Percentiles rank a stretch among this genome's conserved stretches.
Evolutionary conservation across 257 asterid genomes (phyloP).

Genomic region (Solanum bulbocastanum): DNA sequence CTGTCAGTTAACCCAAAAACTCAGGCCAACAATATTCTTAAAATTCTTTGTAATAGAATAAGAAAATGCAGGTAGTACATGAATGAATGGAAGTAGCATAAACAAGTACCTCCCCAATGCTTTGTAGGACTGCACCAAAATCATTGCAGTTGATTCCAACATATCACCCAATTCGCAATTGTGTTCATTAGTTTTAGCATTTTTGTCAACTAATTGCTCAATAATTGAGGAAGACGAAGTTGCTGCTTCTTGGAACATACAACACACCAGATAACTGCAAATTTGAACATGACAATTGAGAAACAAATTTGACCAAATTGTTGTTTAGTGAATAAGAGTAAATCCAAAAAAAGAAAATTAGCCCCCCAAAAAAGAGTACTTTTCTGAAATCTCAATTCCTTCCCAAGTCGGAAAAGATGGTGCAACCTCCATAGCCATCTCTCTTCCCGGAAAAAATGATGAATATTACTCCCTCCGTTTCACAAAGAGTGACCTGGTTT

Average conservation of each 20-base stretch:
- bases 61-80: neutral
- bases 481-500: too few relatives aligned
- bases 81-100: neutral
- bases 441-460: neutral
- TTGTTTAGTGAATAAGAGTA: neutral
- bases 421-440: neutral
- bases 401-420: conserved; percentile 29
- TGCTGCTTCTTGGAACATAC: conserved; percentile 64
- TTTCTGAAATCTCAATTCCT: conserved; percentile 51
- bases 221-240: conserved; percentile 43
- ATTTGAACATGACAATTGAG: neutral
- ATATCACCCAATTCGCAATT: conserved; percentile 34
- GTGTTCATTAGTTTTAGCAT: conserved; percentile 6
- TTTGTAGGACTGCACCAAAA: conserved; percentile 67
- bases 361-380: conserved; percentile 7
- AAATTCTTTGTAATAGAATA: neutral
- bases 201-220: conserved; percentile 20
- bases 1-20: neutral
- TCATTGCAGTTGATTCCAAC: conserved; percentile 90
- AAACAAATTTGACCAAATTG: neutral
- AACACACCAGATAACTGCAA: conserved; percentile 62
- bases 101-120: conserved; percentile 43
- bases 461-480: too few relatives aligned
- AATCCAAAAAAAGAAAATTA: neutral
- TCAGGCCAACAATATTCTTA: neutral